A percentile compares a stretch with the other conserved stretches of the same genome.
Conservation (phyloP, 768 basidiomycete genomes). For the Suillus lakei region DNA sequence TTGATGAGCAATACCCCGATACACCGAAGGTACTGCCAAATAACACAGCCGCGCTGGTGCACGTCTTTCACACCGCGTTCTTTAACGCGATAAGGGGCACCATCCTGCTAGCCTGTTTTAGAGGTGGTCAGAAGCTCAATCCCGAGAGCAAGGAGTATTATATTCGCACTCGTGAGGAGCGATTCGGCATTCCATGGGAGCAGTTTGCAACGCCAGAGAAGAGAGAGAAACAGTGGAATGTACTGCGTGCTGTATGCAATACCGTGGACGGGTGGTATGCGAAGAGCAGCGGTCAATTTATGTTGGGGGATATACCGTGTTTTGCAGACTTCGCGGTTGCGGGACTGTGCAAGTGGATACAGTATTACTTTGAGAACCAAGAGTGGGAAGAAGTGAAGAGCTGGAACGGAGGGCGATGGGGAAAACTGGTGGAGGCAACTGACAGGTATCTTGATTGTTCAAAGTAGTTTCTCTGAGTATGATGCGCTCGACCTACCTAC, state of each 20-base stretch:
- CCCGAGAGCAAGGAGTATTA: conserved; percentile 44
- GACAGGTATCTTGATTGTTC: conserved; percentile 21
- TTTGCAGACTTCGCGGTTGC: conserved; percentile 27
- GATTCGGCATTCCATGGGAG: conserved; percentile 44
- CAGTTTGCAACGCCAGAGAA: conserved; percentile 30
- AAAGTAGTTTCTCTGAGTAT: neutral
- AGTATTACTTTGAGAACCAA: conserved; percentile 15
- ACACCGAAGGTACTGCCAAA: conserved; percentile 44
- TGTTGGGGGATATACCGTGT: conserved; percentile 22
- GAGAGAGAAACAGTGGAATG: conserved; percentile 40
- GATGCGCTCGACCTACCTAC: neutral
- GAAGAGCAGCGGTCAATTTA: conserved; percentile 1
- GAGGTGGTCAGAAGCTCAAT: conserved; percentile 32
- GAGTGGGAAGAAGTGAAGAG: conserved; percentile 14
- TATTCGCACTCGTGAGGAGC: conserved; percentile 37
- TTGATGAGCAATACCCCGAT: conserved; percentile 54
- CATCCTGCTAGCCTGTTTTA: conserved; percentile 27
- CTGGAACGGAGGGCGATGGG: conserved; percentile 19
- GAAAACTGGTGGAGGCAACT: conserved; percentile 18
- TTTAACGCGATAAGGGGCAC: conserved; percentile 14
- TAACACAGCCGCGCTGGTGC: conserved; percentile 37
- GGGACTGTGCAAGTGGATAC: conserved; percentile 17
- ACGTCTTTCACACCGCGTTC: conserved; percentile 29
- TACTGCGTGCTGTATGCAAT: conserved; percentile 38
- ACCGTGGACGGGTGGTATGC: conserved; percentile 20